Evolutionary conservation across 2,329 filamentous ascomycete species (phyloP), one percentile per base, ranked within the genome.

Genomic region (Penicillium sp.): DNA sequence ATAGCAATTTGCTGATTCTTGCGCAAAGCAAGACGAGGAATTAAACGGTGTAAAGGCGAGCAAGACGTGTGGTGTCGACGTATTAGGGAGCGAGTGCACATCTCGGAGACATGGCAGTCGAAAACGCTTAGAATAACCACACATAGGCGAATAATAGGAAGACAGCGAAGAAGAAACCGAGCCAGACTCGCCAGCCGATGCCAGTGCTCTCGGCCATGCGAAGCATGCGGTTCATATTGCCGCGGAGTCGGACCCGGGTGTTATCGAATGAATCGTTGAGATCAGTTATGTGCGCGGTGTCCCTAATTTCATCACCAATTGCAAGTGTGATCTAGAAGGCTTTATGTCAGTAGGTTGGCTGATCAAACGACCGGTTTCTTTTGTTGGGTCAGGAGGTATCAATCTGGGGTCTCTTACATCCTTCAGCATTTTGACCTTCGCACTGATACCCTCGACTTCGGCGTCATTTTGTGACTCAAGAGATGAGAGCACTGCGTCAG

Each of bases 221-320:
- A 61, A 97, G 76, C 94, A 99, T 99, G 55, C 92, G 82, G 71
- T 91, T 96, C 94, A 99, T 97, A 16, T 95, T 97, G 50, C 93
- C 91, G 41, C 87, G 84, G 58, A 99, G 78, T 60, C 89, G 84
- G 48, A 91, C 76, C 32, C 92, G 81, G 49, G 93, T 95, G 65
- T 84, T 85, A 71, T 97, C 93, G 70, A 97, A 99, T 5, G 85
- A 84, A 68, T 96, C 90, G 74, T 97, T 97, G 87, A 99, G 96
- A 66, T 97, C 91, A 2, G 91, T 89, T 4, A 97, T 81, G 2
- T 90, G 87, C 2, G 90, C 90, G 13, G 89, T 94, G 60, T 96
- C 90, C 64, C 93, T 85, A 67, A 97, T 97, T 75, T 97, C 94
- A 69, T 95, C 90, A 61, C 94, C 94, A 62, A 99, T 99, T 5